Evolutionary conservation across 2,329 filamentous ascomycete genomes (phyloP), one percentile per base, ranked within the genome.

Genomic region (Leptosphaerulina australis): DNA sequence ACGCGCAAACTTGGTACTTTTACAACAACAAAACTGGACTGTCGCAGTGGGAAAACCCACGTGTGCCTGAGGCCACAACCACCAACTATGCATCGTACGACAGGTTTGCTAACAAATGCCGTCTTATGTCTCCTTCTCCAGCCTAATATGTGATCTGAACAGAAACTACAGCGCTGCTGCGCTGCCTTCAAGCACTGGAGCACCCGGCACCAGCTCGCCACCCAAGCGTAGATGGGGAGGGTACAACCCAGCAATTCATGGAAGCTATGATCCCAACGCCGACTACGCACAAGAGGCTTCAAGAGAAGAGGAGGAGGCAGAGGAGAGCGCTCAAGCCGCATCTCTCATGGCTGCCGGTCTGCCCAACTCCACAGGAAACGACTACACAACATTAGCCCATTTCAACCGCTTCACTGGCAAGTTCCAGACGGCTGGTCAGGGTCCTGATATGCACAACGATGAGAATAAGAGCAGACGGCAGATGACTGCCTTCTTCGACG

Each of bases 161-260:
- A 71, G 68, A 35, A 53, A 35, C 45, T 56, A 55, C 46, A 54
- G 55, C 17, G 64, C 70, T 21, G 60, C 74, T 41, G 58, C 69
- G 5, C 45, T 59, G 37, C 52, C 64, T 55, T 56, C 62, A 62
- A 59, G 56, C 47, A 56, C 63, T 49, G 68, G 62, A 28, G 66
- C 66, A n/a, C 68, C 69, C 29, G 66, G 64, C 41, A 66, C 68
- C 44, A 63, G 65, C 37, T 64, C 66, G 45, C 66, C 64, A 22
- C 69, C 68, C 18, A 54, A 69, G 69, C 65, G 60, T 60, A 75
- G 45, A 76, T 83, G 17, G 82, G 87, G 87, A 50, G 91, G 93
- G 54, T 99, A 99, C 77, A 96, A 97, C 69, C 94, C 94, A 1
- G 89, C 91, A 18, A 93, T 99, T 35, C 94, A 99, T 71, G 94